Conservation (phyloP, 805 yeast species). For the Ogataea wickerhamii region DNA sequence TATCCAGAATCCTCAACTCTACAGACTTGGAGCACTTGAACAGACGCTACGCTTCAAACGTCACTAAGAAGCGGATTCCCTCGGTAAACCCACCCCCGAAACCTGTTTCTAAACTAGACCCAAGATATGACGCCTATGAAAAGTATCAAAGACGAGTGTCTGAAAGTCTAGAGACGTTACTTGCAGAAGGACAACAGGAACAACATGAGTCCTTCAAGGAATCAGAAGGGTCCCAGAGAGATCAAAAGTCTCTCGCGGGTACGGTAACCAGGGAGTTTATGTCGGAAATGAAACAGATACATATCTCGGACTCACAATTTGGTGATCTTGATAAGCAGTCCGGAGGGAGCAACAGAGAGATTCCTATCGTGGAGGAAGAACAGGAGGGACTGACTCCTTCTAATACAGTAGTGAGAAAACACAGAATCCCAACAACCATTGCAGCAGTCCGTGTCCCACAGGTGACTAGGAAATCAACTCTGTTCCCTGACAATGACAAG, state of each 20-base stretch:
- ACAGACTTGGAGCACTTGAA: slow-evolving; percentile 44
- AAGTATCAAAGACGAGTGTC: slow-evolving; percentile 40
- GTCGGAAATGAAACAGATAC: slow-evolving; percentile 42
- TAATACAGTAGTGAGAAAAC: slow-evolving; percentile 19
- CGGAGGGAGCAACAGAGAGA: slow-evolving; percentile 3
- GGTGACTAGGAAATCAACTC: slow-evolving; percentile 64
- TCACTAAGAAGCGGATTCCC: slow-evolving; percentile 27
- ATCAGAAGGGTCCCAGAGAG: slow-evolving; percentile 17
- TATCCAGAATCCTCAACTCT: slow-evolving; percentile 39
- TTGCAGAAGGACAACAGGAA: slow-evolving; percentile 33
- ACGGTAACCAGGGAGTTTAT: slow-evolving; percentile 42
- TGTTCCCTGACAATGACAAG: slow-evolving; percentile 59
- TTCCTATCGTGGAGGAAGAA: slow-evolving; percentile 12
- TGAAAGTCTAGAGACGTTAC: slow-evolving; percentile 38
- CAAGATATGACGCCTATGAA: slow-evolving; percentile 51
- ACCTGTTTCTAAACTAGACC: slow-evolving; percentile 56
- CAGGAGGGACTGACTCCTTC: slow-evolving; percentile 9
- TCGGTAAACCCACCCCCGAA: slow-evolving; percentile 41
- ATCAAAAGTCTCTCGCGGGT: slow-evolving; percentile 12
- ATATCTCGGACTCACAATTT: slow-evolving; percentile 40
- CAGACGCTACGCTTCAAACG: slow-evolving; percentile 42
- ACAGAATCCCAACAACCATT: slow-evolving; percentile 44
- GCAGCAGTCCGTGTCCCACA: slow-evolving; percentile 67
- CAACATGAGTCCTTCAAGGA: slow-evolving; percentile 34
- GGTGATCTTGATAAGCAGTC: slow-evolving; percentile 1